Evolutionary conservation across 75 land plant genomes (phyloP), one percentile per base, ranked within the genome.

Genomic region (Azolla pinnata): DNA sequence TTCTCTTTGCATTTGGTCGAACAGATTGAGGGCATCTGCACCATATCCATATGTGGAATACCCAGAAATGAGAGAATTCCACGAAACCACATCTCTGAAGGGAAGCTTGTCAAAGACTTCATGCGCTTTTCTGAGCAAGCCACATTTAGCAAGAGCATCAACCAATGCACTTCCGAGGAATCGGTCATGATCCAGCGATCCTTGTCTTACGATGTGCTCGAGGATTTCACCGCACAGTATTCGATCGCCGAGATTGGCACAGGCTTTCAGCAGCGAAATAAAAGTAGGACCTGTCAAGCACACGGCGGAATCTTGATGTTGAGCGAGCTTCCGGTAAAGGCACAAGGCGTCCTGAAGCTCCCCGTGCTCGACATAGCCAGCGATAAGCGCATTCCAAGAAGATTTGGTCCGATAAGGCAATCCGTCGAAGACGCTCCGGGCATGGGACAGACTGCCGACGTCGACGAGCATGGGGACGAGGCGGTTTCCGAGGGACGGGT

Each of bases 11-110:
- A 80, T 67, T 18, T 26, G 55, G 21, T 65, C 57, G 50, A 52
- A 71, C 8, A 71, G 16, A 46, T 44, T 24, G 0, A 80, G 9
- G 19, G 83, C 83, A 24, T 54, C 33, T 21, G 4, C 35, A 16
- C 33, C 58, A 24, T 33, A 33, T 32, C 33, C 56, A 33, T 63
- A 59, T 54, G 38, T 2, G 25, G 29, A 26, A 63, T 20, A 63
- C 2, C 65, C 65, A 0, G 21, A 8, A 54, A 63, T 63, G 18
- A 53, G 31, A n/a, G 57, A n/a, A 54, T 24, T 63, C 65, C 65
- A 63, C 1, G 65, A 32, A 16, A 54, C 65, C 20, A 30, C 60
- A 63, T 24, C 47, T 35, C 62, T 4, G 9, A 28, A 4, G 2
- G 23, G 62, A 20, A 62, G 44, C 28, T 50, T 32, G 10, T 65